Percentiles rank a stretch among this genome's conserved stretches.
Conservation (phyloP, 192 early-diverging fungal genomes). For the Funneliformis mosseae region DNA sequence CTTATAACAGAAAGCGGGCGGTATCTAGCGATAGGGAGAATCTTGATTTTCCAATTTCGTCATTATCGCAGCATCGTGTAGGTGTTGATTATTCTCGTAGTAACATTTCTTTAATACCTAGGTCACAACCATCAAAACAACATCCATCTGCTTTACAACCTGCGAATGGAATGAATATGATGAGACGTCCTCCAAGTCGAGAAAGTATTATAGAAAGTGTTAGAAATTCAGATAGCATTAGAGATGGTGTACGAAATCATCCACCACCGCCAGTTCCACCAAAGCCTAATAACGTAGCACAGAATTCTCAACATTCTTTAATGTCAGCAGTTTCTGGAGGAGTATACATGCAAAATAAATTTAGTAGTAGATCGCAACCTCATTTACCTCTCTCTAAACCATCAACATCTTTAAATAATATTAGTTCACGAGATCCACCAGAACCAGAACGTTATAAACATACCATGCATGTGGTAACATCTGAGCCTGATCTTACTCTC, state of each 20-base stretch:
- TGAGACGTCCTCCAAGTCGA: neutral
- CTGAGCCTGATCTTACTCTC: conserved; percentile 7
- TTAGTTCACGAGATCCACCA: neutral
- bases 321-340: neutral
- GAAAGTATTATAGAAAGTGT: neutral
- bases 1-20: neutral
- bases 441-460: neutral
- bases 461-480: neutral
- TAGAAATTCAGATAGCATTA: neutral
- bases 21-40: neutral
- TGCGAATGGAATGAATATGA: neutral
- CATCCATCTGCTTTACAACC: conserved; percentile 1
- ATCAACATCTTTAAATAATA: too few species aligned
- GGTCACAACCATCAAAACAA: neutral
- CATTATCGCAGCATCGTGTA: neutral
- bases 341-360: neutral
- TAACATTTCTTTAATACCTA: neutral
- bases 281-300: neutral
- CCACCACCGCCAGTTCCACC: neutral
- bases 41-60: neutral
- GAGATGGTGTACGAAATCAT: neutral
- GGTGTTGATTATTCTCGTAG: neutral
- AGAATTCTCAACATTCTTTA: neutral
- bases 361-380: neutral
- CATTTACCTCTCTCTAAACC: conserved; percentile 14